These are phyloP conservation scores for Pichia sp. DNA, from an alignment of 1,139 yeast species.

Conservation along the genomic window DNA sequence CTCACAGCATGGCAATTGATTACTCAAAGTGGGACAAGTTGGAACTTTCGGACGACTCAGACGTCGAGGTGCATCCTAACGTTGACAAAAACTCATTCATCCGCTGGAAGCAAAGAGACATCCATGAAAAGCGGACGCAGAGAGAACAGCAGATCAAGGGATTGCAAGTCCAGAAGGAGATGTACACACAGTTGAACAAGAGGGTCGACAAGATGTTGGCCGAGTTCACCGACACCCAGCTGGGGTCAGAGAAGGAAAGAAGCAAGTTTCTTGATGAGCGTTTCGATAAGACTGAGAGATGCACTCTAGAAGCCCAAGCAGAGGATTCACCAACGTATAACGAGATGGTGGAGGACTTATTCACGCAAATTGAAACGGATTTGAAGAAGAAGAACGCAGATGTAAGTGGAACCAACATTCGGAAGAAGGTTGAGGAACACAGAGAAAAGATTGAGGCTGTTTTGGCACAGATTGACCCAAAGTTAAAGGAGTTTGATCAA, in stretches of 20 bases:
- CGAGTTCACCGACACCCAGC: slow-evolving; percentile 39
- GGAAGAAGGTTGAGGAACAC: slow-evolving; percentile 50
- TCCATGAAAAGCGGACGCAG: slow-evolving; percentile 86
- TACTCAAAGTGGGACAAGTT: slow-evolving; percentile 97
- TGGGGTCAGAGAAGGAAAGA: slow-evolving; percentile 39
- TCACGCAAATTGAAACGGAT: slow-evolving; percentile 64
- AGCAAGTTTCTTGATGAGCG: slow-evolving; percentile 42
- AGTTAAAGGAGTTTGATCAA: slow-evolving; percentile 58
- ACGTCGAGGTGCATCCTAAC: slow-evolving; percentile 95
- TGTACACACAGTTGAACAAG: slow-evolving; percentile 71
- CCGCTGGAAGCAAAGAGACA: slow-evolving; percentile 95
- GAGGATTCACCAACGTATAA: slow-evolving; percentile 65
- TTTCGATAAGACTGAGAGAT: slow-evolving; percentile 58
- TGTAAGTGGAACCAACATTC: slow-evolving; percentile 42
- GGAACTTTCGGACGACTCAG: slow-evolving; percentile 94
- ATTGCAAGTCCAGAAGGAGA: slow-evolving; percentile 64
- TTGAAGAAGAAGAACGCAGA: slow-evolving; percentile 46
- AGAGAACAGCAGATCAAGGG: slow-evolving; percentile 72
- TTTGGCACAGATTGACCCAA: slow-evolving; percentile 53
- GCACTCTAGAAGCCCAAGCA: slow-evolving; percentile 49
- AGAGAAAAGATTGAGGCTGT: slow-evolving; percentile 65
- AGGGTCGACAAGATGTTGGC: slow-evolving; percentile 64
- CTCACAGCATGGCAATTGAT: slow-evolving; percentile 62
- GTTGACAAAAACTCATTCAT: slow-evolving; percentile 92
- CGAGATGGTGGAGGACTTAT: slow-evolving; percentile 89